phyloP scores from a whole-genome alignment of 441 rosid genomes.

The Erodium moschatum region DNA sequence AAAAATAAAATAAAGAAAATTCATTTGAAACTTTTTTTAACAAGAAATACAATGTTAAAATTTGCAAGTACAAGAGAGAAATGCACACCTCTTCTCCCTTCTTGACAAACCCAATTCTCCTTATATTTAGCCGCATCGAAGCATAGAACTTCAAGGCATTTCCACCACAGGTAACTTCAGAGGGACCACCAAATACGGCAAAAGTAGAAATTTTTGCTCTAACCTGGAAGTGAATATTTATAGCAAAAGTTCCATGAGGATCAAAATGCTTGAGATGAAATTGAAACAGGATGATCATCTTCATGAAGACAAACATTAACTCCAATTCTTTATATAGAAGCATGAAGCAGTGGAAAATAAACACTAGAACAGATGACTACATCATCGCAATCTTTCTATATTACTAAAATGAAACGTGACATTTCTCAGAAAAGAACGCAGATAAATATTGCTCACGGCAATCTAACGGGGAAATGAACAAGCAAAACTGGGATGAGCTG shows the following conservation, averaged over 20 bases:
- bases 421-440: no score
- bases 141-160: constrained; percentile 97
- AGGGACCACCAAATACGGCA: constrained; percentile 83
- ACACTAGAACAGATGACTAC: no score
- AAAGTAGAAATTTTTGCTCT: constrained; percentile 80
- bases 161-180: constrained; percentile 94
- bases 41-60: neutral
- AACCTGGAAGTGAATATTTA: constrained; percentile 37
- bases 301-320: no score
- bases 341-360: no score
- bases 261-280: no score
- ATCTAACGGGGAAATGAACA: no score
- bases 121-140: constrained; percentile 77
- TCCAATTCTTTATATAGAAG: no score
- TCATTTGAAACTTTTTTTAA: neutral
- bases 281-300: no score
- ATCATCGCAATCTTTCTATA: no score
- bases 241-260: neutral
- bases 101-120: constrained; percentile 60
- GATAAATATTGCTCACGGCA: no score
- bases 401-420: no score
- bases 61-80: neutral
- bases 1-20: neutral
- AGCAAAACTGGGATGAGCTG: neutral
- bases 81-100: constrained; percentile 73